phyloP scores from a whole-genome alignment of 495 filamentous ascomycete species.

The Podospora tetraspora region DNA sequence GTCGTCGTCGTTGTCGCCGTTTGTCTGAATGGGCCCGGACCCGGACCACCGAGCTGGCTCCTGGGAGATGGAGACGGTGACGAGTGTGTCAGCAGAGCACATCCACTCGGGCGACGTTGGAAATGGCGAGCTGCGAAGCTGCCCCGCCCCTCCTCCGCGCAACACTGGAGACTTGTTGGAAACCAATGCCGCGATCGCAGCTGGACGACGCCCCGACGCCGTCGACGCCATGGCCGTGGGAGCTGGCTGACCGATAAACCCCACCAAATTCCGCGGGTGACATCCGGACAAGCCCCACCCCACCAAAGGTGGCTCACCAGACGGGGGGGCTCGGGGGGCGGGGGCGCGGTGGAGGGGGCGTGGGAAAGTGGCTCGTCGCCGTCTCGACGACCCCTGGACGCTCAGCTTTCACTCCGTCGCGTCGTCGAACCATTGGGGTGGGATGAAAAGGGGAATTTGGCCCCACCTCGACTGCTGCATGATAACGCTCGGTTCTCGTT shows the following conservation, averaged over 20 bases:
- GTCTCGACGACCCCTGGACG: neutral
- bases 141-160: neutral
- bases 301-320: slow-evolving; percentile 2
- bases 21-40: no score
- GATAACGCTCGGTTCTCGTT: slow-evolving; percentile 2
- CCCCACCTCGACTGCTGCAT: slow-evolving; percentile 5
- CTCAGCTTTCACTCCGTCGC: neutral
- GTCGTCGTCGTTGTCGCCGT: neutral
- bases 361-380: neutral
- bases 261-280: slow-evolving; percentile 15
- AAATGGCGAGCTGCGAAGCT: neutral
- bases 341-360: neutral
- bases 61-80: neutral
- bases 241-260: slow-evolving; percentile 2
- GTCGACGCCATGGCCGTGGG: neutral
- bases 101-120: neutral
- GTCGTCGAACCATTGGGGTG: slow-evolving; percentile 12
- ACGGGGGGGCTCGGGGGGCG: neutral
- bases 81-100: no score
- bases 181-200: neutral
- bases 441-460: slow-evolving; percentile 2
- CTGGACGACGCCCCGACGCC: neutral
- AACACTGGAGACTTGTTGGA: neutral
- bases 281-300: slow-evolving; percentile 19
- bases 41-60: neutral